Percentiles rank a stretch among this genome's conserved stretches.
phyloP scores from a whole-genome alignment of 768 basidiomycete genomes.

The Russula brevipes region DNA sequence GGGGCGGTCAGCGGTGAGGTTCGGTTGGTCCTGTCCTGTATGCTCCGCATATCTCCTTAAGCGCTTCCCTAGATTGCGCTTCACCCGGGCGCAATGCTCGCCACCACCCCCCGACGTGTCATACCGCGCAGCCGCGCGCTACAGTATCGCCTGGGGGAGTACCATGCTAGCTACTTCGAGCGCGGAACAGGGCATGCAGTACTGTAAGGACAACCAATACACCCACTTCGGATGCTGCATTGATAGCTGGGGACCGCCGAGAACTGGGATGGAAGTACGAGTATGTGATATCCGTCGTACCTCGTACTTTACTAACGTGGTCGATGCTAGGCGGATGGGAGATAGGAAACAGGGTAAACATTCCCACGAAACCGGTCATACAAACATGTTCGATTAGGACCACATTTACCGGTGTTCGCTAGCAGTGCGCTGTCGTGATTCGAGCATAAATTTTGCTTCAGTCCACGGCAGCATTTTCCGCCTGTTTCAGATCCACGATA shows the following conservation, averaged over 20 bases:
- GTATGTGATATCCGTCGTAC: background rate
- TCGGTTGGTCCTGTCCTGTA: constrained; percentile 31
- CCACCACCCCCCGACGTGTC: constrained; percentile 33
- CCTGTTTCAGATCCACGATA: too few relatives aligned
- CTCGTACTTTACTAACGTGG: background rate
- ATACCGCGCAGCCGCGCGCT: constrained; percentile 53
- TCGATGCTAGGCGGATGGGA: too few relatives aligned
- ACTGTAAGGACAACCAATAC: constrained; percentile 35
- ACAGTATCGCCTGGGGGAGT: constrained; percentile 69
- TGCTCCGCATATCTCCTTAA: background rate
- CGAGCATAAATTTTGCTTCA: too few relatives aligned
- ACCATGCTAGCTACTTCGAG: constrained; percentile 62
- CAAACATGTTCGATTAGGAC: too few relatives aligned
- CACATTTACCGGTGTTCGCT: too few relatives aligned
- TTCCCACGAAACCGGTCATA: too few relatives aligned
- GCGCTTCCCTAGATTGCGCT: constrained; percentile 47
- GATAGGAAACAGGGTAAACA: too few relatives aligned
- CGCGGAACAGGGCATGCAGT: constrained; percentile 65
- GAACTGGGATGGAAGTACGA: background rate
- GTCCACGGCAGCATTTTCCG: too few relatives aligned
- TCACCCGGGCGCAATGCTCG: constrained; percentile 49
- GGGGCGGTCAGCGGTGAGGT: constrained; percentile 77
- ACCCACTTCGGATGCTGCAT: too few relatives aligned
- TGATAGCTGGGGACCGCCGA: background rate
- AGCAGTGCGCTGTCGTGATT: too few relatives aligned